Conservation (phyloP, 306 rosid genomes). For the Betula pendula region DNA sequence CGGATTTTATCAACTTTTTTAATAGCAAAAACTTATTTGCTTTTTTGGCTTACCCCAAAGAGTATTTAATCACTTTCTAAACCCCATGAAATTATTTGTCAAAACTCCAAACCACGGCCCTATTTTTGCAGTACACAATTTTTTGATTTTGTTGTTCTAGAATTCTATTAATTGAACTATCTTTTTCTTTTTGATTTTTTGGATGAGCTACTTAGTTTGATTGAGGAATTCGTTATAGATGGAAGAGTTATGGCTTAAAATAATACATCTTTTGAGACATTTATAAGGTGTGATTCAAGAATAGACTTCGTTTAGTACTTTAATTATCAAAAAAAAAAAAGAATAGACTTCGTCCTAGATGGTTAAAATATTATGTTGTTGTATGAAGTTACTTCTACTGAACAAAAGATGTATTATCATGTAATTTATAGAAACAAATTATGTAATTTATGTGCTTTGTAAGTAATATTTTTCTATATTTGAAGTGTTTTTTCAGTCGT, state of each 20-base stretch:
- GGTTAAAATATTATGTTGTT: slow-evolving; percentile 30
- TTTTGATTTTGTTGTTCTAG: neutral
- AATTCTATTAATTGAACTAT: slow-evolving; percentile 13
- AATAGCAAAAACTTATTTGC: too few relatives aligned
- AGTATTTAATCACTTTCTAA: too few relatives aligned
- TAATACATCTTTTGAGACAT: slow-evolving; percentile 21
- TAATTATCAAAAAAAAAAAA: too few relatives aligned
- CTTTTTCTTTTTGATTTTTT: slow-evolving; percentile 28
- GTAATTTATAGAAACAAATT: too few relatives aligned
- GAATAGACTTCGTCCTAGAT: slow-evolving; percentile 36
- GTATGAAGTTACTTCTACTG: slow-evolving; percentile 42
- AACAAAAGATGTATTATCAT: too few relatives aligned
- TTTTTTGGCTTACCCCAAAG: too few relatives aligned
- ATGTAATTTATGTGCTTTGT: too few relatives aligned
- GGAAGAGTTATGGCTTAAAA: slow-evolving; percentile 40
- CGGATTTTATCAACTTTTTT: too few relatives aligned
- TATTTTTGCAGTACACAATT: slow-evolving; percentile 3
- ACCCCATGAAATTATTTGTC: too few relatives aligned
- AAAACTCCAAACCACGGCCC: too few relatives aligned
- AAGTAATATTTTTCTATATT: too few relatives aligned
- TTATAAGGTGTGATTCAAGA: slow-evolving; percentile 28
- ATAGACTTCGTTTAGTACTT: slow-evolving; percentile 17
- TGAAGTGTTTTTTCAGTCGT: too few relatives aligned
- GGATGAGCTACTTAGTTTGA: slow-evolving; percentile 52
- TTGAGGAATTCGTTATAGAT: slow-evolving; percentile 59